phyloP scores from a whole-genome alignment of 192 early-diverging fungal genomes.

The Rhizoclosmatium globosum region DNA sequence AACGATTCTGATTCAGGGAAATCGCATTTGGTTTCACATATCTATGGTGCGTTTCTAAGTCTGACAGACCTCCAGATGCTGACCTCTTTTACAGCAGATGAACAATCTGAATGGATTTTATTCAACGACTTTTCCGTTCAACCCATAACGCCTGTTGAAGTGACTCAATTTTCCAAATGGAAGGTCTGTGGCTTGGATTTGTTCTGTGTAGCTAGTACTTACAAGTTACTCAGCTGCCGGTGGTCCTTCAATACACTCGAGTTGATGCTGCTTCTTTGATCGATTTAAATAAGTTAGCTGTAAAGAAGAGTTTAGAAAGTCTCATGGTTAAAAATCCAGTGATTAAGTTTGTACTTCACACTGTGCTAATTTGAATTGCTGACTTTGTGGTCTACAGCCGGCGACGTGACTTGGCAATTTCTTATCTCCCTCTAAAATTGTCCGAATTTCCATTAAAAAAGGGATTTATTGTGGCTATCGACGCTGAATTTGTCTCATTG shows the following conservation, averaged over 20 bases:
- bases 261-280: conserved; percentile 61
- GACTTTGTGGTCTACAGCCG: conserved; percentile 36
- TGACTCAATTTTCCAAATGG: conserved; percentile 66
- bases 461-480: conserved; percentile 81
- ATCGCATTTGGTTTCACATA: conserved; percentile 75
- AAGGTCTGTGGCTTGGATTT: conserved; percentile 44
- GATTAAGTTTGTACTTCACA: conserved; percentile 58
- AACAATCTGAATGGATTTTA: conserved; percentile 76
- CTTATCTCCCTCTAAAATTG: conserved; percentile 57
- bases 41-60: conserved; percentile 59
- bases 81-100: conserved; percentile 34
- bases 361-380: conserved; percentile 1
- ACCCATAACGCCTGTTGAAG: conserved; percentile 71
- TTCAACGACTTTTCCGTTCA: conserved; percentile 98
- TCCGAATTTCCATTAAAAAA: conserved; percentile 69
- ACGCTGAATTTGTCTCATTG: conserved; percentile 95
- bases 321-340: conserved; percentile 67
- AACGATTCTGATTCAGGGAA: conserved; percentile 56
- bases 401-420: conserved; percentile 50
- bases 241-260: conserved; percentile 73
- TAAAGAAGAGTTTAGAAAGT: conserved; percentile 55
- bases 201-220: conserved; percentile 8
- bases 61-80: conserved; percentile 42
- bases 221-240: conserved; percentile 57
- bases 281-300: conserved; percentile 54